Percentiles rank a stretch among this genome's conserved stretches.
Evolutionary conservation across 768 basidiomycete species (phyloP).

Genomic region (Austroboletus festivus): DNA sequence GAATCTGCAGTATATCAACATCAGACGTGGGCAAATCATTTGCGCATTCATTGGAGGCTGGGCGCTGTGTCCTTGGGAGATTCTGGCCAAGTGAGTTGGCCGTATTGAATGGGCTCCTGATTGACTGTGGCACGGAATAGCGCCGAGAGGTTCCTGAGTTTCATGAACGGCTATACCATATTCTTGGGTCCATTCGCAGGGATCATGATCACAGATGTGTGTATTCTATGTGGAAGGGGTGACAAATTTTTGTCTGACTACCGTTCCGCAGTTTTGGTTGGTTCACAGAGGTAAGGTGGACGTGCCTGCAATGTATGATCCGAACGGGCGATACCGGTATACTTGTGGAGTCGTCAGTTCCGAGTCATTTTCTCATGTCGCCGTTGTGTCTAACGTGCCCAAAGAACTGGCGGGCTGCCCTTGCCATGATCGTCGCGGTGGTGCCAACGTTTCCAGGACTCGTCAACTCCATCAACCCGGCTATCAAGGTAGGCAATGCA

Average conservation of each 20-base stretch:
- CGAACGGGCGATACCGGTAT: slow-evolving; percentile 77
- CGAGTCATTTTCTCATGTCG: not conserved
- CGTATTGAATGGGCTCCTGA: not conserved
- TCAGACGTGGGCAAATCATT: slow-evolving; percentile 72
- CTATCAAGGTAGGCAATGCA: slow-evolving; percentile 60
- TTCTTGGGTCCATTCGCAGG: slow-evolving; percentile 85
- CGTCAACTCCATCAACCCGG: slow-evolving; percentile 66
- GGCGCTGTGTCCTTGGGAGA: slow-evolving; percentile 86
- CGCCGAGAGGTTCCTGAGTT: slow-evolving; percentile 66
- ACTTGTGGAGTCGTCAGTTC: slow-evolving; percentile 59
- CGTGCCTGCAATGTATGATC: slow-evolving; percentile 82
- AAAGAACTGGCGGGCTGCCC: slow-evolving; percentile 80
- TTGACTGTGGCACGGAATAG: slow-evolving; percentile 10
- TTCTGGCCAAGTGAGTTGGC: slow-evolving; percentile 45
- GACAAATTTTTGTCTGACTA: not conserved
- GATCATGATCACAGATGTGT: slow-evolving; percentile 58
- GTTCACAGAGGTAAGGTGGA: slow-evolving; percentile 70
- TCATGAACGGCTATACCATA: slow-evolving; percentile 83
- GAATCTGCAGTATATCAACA: slow-evolving; percentile 49
- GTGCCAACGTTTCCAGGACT: slow-evolving; percentile 76
- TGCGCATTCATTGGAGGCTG: slow-evolving; percentile 83
- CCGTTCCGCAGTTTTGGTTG: slow-evolving; percentile 64
- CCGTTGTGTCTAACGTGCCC: slow-evolving; percentile 1
- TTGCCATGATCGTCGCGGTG: slow-evolving; percentile 63
- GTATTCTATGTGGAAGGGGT: slow-evolving; percentile 20